Percentiles rank a stretch among this genome's conserved stretches.
These are phyloP conservation scores for Scedosporium boydii DNA, from an alignment of 2,329 filamentous ascomycete species.

Conservation along the genomic window DNA sequence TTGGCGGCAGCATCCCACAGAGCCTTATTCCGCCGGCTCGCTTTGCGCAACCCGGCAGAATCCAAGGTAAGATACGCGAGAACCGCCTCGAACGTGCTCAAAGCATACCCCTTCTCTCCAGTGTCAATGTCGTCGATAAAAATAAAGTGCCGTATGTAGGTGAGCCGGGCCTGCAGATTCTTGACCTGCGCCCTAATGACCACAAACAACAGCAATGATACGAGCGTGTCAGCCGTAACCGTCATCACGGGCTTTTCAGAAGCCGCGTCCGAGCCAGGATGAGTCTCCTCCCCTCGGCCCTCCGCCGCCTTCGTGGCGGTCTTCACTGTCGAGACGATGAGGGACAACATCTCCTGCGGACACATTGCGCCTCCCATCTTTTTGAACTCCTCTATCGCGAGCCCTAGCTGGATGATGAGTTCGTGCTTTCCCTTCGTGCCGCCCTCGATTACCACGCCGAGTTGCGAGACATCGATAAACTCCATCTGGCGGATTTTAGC, in stretches of 20 bases:
- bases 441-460: conserved; percentile 78
- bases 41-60: conserved; percentile 70
- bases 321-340: conserved; percentile 73
- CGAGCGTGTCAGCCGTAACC: conserved; percentile 79
- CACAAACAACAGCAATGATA: conserved; percentile 82
- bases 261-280: conserved; percentile 34
- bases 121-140: conserved; percentile 97
- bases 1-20: conserved; percentile 78
- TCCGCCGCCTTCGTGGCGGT: conserved; percentile 57
- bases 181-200: conserved; percentile 85
- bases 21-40: conserved; percentile 75
- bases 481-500: conserved; percentile 88
- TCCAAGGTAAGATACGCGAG: conserved; percentile 78
- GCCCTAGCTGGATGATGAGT: conserved; percentile 64
- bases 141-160: conserved; percentile 96
- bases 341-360: conserved; percentile 82
- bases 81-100: conserved; percentile 94
- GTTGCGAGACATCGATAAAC: conserved; percentile 85
- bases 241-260: conserved; percentile 49
- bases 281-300: background rate
- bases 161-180: conserved; percentile 75
- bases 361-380: conserved; percentile 70
- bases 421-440: conserved; percentile 72
- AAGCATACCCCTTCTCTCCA: conserved; percentile 88
- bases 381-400: conserved; percentile 80